phyloP scores from a whole-genome alignment of 2,329 filamentous ascomycete species.

The Immersiporthe knoxdaviesiana region DNA sequence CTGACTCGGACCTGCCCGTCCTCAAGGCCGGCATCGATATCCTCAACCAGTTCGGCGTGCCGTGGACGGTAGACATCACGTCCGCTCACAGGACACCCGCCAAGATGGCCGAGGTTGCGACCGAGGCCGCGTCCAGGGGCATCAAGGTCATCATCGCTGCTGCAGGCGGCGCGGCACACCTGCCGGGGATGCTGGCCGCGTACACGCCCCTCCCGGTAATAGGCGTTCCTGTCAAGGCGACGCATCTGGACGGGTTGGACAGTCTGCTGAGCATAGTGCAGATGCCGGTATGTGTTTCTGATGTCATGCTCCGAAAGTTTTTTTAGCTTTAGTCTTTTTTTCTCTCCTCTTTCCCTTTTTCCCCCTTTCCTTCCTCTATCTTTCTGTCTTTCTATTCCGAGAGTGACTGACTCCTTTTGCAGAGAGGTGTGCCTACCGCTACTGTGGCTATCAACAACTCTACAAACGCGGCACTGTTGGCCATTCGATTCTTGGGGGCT shows the following conservation, averaged over 20 bases:
- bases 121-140: slow-evolving; percentile 63
- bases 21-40: slow-evolving; percentile 69
- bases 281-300: slow-evolving; percentile 63
- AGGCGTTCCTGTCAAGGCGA: slow-evolving; percentile 76
- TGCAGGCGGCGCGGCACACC: slow-evolving; percentile 72
- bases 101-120: slow-evolving; percentile 70
- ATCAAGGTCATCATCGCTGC: slow-evolving; percentile 77
- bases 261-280: slow-evolving; percentile 74
- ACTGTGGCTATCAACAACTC: slow-evolving; percentile 82
- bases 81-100: slow-evolving; percentile 77
- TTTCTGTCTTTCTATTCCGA: too few relatives aligned
- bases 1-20: slow-evolving; percentile 74
- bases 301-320: not conserved
- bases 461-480: slow-evolving; percentile 75
- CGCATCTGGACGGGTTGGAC: slow-evolving; percentile 72
- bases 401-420: slow-evolving; percentile 39
- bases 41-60: slow-evolving; percentile 70
- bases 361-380: too few relatives aligned
- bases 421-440: slow-evolving; percentile 69
- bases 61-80: slow-evolving; percentile 74
- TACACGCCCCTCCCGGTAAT: slow-evolving; percentile 75
- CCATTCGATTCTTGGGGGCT: slow-evolving; percentile 67
- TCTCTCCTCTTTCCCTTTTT: not conserved
- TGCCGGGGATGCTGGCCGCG: slow-evolving; percentile 76
- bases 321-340: too few relatives aligned